Base-by-base conservation (phyloP, 2,329 filamentous ascomycete genomes). In the Aspergillus brasiliensis region DNA sequence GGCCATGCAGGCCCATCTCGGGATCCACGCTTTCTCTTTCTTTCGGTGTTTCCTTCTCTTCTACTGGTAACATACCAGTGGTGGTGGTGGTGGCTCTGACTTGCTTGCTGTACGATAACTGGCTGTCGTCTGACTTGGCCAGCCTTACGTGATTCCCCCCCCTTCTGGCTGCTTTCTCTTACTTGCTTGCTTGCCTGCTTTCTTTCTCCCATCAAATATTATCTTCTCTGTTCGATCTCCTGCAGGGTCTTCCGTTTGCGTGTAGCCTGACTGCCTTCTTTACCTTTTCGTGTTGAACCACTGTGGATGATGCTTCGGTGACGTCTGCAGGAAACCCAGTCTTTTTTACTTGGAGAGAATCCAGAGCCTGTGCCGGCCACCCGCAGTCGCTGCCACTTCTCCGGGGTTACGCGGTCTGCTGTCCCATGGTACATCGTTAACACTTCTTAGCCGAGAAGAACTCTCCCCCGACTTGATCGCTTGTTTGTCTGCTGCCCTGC, bases 341-440 rank as follows among this genome's bases (percentile, higher is more conserved):
- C 55, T 48, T 37, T 11, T 48, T 53, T 37, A 11, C 38, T 34
- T 34, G 31, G 31, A 34, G 31, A 27, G 25, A 44, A 13, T 23
- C 23, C 40, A 46, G 13, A 34, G 38, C 38, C 52, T 44, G 37
- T 34, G 38, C 34, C 40, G 38, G 40, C 25, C 23, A 28, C 60
- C 58, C 58, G 55, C 61, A 60, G 23, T 55, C 37, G 40, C 58
- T 48, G 58, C 34, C 52, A 38, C 21, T 34, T 19, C 48, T 56
- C 49, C 55, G 48, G 55, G 57, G 62, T 65, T 66, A 65, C 64
- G 64, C 61, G 63, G 62, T 62, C 62, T 23, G 13, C 37, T 51
- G 62, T 60, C 59, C 67, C 67, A 69, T 69, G 67, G 67, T 67
- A 66, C 65, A 60, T 59, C 47, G 11, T 57, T 62, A 46, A 64